These are phyloP conservation scores for Teratosphaeria gauchensis DNA, from an alignment of 2,329 filamentous ascomycete species.

Conservation along the genomic window DNA sequence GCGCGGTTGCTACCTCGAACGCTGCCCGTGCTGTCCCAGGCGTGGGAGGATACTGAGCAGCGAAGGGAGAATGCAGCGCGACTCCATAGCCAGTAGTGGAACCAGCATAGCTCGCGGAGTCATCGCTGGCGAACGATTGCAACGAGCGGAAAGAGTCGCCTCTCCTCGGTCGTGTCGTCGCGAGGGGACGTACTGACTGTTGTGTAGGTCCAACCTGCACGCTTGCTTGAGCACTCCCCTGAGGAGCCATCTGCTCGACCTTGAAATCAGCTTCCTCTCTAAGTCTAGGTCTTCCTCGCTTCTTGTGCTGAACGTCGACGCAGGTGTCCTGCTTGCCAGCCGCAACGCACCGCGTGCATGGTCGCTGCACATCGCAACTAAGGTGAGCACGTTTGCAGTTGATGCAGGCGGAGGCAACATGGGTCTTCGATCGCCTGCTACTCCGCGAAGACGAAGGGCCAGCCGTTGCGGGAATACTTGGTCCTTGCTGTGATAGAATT, in stretches of 20 bases:
- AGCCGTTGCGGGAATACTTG: neutral
- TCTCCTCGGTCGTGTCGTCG: constrained; percentile 17
- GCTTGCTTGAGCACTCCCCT: constrained; percentile 5
- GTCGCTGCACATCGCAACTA: constrained; percentile 56
- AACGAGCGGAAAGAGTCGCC: constrained; percentile 26
- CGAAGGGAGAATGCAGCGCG: constrained; percentile 10
- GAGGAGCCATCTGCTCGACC: constrained; percentile 11
- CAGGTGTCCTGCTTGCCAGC: constrained; percentile 72
- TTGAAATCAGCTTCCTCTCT: constrained; percentile 49
- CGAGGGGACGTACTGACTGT: constrained; percentile 12
- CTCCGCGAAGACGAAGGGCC: constrained; percentile 6
- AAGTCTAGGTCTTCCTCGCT: constrained; percentile 66
- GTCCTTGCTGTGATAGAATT: neutral
- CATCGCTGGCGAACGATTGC: constrained; percentile 22
- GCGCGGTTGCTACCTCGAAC: constrained; percentile 28
- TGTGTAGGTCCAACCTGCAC: constrained; percentile 13
- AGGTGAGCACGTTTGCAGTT: constrained; percentile 80
- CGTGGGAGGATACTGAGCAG: constrained; percentile 4
- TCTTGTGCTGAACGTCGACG: constrained; percentile 78
- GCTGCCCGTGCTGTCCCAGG: constrained; percentile 1
- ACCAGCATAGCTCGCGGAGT: constrained; percentile 13
- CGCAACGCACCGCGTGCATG: constrained; percentile 66
- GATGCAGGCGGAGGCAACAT: constrained; percentile 76
- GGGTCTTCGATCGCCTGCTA: constrained; percentile 40
- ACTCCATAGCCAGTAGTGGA: constrained; percentile 11